These are phyloP conservation scores for Picochlorum sp. DNA, from an alignment of 139 green algal species.

Conservation along the genomic window DNA sequence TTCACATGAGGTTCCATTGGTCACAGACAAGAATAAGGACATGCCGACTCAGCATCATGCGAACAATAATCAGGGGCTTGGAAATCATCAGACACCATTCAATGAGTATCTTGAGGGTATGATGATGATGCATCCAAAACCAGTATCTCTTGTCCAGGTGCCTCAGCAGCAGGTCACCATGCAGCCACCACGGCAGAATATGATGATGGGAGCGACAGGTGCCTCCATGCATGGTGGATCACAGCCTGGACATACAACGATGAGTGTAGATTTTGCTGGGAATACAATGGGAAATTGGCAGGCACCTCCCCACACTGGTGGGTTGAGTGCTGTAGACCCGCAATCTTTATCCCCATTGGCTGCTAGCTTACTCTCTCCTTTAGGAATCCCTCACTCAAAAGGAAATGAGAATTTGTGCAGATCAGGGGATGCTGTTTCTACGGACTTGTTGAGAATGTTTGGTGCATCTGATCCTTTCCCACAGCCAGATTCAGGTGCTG, in stretches of 20 bases:
- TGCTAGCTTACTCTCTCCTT: slow-evolving; percentile 19
- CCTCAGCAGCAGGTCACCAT: no score
- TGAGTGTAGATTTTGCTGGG: neutral
- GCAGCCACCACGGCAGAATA: no score
- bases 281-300: neutral
- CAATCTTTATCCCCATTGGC: slow-evolving; percentile 17
- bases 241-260: neutral
- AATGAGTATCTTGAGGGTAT: no score
- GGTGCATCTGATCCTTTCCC: neutral
- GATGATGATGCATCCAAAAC: no score
- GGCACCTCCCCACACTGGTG: no score
- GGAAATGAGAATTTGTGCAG: neutral
- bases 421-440: neutral
- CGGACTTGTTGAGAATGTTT: neutral
- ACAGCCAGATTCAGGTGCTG: neutral
- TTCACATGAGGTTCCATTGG: slow-evolving; percentile 7
- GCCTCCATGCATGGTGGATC: neutral
- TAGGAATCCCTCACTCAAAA: slow-evolving; percentile 1
- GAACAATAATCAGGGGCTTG: no score
- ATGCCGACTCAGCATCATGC: neutral
- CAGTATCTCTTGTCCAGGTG: no score
- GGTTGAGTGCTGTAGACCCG: neutral
- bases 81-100: no score
- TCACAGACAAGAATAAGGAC: neutral
- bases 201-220: no score